These are phyloP conservation scores for Protomyces inundatus DNA, from an alignment of 1,139 yeast genomes.

Conservation along the genomic window DNA sequence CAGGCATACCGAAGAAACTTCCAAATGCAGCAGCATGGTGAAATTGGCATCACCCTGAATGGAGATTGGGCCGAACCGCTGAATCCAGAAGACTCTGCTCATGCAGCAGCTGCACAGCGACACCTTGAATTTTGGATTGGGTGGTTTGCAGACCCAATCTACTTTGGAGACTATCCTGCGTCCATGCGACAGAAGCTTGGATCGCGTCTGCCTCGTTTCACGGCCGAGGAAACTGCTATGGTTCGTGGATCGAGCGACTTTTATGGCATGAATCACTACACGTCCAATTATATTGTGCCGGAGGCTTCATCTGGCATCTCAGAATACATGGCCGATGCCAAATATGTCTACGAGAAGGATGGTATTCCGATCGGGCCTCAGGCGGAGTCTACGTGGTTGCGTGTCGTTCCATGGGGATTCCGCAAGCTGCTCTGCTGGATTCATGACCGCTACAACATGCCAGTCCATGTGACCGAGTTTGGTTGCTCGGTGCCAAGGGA, in stretches of 20 bases:
- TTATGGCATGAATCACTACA: constrained; percentile 43
- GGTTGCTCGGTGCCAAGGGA: constrained; percentile 42
- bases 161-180: constrained; percentile 41
- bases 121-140: constrained; percentile 37
- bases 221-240: constrained; percentile 37
- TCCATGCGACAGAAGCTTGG: constrained; percentile 36
- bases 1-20: constrained; percentile 39
- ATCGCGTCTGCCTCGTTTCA: constrained; percentile 35
- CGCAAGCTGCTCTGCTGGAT: constrained; percentile 12
- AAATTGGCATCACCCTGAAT: constrained; percentile 26
- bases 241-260: constrained; percentile 39
- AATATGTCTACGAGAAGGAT: constrained; percentile 31
- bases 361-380: constrained; percentile 37
- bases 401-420: constrained; percentile 19
- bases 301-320: constrained; percentile 28
- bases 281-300: constrained; percentile 34
- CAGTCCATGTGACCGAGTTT: constrained; percentile 40
- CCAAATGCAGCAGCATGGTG: constrained; percentile 36
- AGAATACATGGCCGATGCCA: constrained; percentile 35
- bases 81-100: constrained; percentile 3
- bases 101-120: constrained; percentile 36
- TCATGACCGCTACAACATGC: constrained; percentile 28
- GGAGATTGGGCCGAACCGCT: constrained; percentile 25
- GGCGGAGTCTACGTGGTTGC: constrained; percentile 27
- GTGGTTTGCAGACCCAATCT: constrained; percentile 40